These are phyloP conservation scores for Teunomyces stri DNA, from an alignment of 805 yeast genomes.

Conservation along the genomic window DNA sequence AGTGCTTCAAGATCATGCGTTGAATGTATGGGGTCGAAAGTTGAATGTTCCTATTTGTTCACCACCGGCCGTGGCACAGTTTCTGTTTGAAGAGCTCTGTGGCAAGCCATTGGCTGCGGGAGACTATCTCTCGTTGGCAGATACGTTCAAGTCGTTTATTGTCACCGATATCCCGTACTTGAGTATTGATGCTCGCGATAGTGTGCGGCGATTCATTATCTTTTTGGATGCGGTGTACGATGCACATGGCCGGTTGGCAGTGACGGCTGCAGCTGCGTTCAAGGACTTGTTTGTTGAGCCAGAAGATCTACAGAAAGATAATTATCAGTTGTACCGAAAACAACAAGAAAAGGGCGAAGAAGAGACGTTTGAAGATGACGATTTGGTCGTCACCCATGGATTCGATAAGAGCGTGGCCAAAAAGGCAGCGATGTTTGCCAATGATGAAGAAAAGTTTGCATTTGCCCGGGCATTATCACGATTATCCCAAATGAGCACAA, in stretches of 20 bases:
- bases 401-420: slow-evolving; percentile 69
- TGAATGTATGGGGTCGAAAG: slow-evolving; percentile 86
- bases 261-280: slow-evolving; percentile 85
- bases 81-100: slow-evolving; percentile 82
- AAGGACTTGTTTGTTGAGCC: slow-evolving; percentile 84
- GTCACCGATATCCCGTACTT: slow-evolving; percentile 90
- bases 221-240: slow-evolving; percentile 96
- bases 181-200: slow-evolving; percentile 74
- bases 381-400: slow-evolving; percentile 71
- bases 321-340: slow-evolving; percentile 42
- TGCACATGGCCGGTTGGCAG: slow-evolving; percentile 81
- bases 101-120: slow-evolving; percentile 90
- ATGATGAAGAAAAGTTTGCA: slow-evolving; percentile 95
- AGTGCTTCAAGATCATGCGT: slow-evolving; percentile 19
- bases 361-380: slow-evolving; percentile 51
- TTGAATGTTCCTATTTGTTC: slow-evolving; percentile 72
- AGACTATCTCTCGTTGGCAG: slow-evolving; percentile 83
- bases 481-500: slow-evolving; percentile 89
- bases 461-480: slow-evolving; percentile 93
- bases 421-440: slow-evolving; percentile 73
- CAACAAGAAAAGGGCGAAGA: slow-evolving; percentile 36
- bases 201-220: slow-evolving; percentile 88
- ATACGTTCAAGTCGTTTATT: slow-evolving; percentile 71
- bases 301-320: slow-evolving; percentile 52
- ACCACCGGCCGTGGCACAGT: slow-evolving; percentile 83